Percentiles rank a stretch among this genome's conserved stretches.
Conservation (phyloP, 2,329 filamentous ascomycete species). For the Neonectria faginata region DNA sequence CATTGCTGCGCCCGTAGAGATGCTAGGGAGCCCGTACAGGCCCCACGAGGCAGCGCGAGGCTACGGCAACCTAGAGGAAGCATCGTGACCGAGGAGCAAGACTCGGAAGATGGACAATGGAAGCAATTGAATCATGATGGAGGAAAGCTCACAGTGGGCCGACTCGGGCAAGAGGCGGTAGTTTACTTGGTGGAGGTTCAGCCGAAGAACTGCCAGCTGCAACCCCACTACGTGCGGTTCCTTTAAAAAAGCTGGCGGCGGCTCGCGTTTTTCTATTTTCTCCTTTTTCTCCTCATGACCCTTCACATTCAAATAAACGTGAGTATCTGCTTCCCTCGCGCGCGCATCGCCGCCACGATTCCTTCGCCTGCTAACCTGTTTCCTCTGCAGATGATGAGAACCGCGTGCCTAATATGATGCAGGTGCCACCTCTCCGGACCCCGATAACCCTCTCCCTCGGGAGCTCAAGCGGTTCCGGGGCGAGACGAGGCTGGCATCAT, state of each 20-base stretch:
- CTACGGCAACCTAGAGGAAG: conserved; percentile 42
- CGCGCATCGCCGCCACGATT: conserved; percentile 14
- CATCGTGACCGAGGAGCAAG: conserved; percentile 38
- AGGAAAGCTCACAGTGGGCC: conserved; percentile 35
- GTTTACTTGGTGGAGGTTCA: conserved; percentile 25
- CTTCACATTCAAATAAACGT: conserved; percentile 99
- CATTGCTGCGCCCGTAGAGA: conserved; percentile 34
- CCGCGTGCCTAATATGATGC: conserved; percentile 94
- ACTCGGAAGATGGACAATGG: conserved; percentile 14
- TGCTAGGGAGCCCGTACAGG: conserved; percentile 10
- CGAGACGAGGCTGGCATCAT: conserved; percentile 75
- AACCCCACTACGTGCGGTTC: conserved; percentile 40
- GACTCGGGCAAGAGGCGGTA: conserved; percentile 20
- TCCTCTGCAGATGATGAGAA: conserved; percentile 93
- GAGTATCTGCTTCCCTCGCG: conserved; percentile 59
- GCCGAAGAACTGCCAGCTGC: conserved; percentile 46
- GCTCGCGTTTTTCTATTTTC: conserved; percentile 53
- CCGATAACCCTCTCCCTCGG: conserved; percentile 85
- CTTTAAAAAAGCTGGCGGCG: conserved; percentile 54
- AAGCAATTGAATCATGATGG: conserved; percentile 39
- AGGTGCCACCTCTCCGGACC: conserved; percentile 73
- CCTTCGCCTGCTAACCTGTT: conserved; percentile 48
- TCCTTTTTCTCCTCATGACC: conserved; percentile 78
- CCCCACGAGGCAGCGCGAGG: conserved; percentile 35
- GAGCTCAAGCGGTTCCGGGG: conserved; percentile 87